phyloP scores from a whole-genome alignment of 257 asterid genomes.

The Solanum tacnaense region DNA sequence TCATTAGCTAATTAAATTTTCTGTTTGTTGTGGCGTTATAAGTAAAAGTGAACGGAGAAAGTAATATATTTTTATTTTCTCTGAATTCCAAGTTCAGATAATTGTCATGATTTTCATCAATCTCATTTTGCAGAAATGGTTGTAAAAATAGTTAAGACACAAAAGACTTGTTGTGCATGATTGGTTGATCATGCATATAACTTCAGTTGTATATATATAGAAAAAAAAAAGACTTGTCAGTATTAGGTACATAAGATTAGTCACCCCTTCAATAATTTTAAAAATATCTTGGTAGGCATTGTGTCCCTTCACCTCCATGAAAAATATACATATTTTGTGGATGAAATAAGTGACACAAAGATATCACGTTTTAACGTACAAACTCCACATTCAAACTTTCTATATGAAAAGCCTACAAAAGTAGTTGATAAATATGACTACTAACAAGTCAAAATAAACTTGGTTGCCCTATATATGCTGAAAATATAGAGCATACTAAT shows the following conservation, averaged over 20 bases:
- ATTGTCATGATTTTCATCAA: not conserved
- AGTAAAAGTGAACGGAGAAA: too few species aligned
- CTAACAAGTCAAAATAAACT: not conserved
- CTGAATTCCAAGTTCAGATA: not conserved
- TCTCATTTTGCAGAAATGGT: not conserved
- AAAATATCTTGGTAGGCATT: not conserved
- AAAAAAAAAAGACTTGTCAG: not conserved
- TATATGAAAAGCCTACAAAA: not conserved
- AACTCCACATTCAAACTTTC: not conserved
- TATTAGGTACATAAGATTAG: not conserved
- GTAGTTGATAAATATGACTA: not conserved
- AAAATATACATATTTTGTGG: not conserved
- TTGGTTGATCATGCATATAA: not conserved
- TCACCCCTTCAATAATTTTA: not conserved
- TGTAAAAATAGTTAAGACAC: not conserved
- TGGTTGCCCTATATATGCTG: not conserved
- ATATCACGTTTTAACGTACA: not conserved
- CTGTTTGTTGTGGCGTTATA: too few species aligned
- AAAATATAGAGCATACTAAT: not conserved
- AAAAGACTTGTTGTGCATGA: not conserved
- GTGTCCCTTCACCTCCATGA: not conserved
- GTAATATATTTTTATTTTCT: too few species aligned
- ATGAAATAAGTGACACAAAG: not conserved
- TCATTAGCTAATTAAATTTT: too few species aligned
- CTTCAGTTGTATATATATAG: not conserved